phyloP scores from a whole-genome alignment of 2,329 filamentous ascomycete species.

The Fusarium sp. region DNA sequence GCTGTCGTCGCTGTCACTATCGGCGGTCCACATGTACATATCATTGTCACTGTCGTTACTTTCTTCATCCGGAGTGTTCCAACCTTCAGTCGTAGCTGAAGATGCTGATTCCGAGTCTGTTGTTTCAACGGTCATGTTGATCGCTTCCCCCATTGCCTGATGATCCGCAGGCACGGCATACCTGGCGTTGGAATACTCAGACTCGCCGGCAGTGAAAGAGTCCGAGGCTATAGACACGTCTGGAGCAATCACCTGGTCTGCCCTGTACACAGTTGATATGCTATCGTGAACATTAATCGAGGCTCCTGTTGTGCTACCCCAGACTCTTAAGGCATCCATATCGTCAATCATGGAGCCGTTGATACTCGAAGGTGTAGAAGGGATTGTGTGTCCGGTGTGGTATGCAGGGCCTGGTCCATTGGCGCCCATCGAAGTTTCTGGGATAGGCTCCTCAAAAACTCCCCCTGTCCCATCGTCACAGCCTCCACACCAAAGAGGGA shows the following conservation, averaged over 20 bases:
- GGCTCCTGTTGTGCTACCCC: constrained; percentile 52
- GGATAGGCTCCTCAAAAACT: constrained; percentile 60
- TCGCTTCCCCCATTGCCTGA: constrained; percentile 44
- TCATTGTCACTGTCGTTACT: constrained; percentile 36
- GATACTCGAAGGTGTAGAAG: constrained; percentile 53
- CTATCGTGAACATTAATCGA: constrained; percentile 58
- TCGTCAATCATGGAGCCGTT: constrained; percentile 55
- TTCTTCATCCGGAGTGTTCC: constrained; percentile 15
- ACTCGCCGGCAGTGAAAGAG: constrained; percentile 51
- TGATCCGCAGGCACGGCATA: constrained; percentile 52
- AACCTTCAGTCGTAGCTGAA: constrained; percentile 11
- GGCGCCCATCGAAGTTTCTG: constrained; percentile 60
- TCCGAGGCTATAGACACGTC: constrained; percentile 54
- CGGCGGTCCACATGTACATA: constrained; percentile 28
- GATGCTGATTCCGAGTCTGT: constrained; percentile 34
- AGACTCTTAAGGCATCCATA: constrained; percentile 53
- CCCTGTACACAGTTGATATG: constrained; percentile 54
- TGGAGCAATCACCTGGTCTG: constrained; percentile 52
- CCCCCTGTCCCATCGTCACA: constrained; percentile 65
- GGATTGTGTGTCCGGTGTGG: constrained; percentile 59
- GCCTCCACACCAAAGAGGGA: constrained; percentile 75
- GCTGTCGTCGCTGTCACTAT: constrained; percentile 28
- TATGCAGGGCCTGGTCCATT: constrained; percentile 62
- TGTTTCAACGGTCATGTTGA: constrained; percentile 46
- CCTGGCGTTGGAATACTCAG: constrained; percentile 54